A percentile compares a stretch with the other conserved stretches of the same genome.
phyloP scores from a whole-genome alignment of 495 filamentous ascomycete species.

The Geoglossum glabrum region DNA sequence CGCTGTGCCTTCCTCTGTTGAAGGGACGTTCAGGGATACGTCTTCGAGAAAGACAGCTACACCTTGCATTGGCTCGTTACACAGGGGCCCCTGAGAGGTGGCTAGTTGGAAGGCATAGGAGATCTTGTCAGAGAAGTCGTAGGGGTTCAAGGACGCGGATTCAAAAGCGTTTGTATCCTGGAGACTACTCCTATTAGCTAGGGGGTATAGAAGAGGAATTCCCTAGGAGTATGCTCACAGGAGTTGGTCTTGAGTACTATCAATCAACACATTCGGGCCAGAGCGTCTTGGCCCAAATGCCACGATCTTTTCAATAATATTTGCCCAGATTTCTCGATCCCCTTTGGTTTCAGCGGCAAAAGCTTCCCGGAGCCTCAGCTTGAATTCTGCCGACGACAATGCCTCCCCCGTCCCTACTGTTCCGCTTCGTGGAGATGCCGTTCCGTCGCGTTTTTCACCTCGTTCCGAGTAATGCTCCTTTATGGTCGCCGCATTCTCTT shows the following conservation, averaged over 20 bases:
- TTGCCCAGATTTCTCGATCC: constrained; percentile 55
- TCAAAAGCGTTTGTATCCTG: background rate
- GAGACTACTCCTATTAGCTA: background rate
- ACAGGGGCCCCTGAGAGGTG: constrained; percentile 76
- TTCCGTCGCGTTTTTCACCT: constrained; percentile 22
- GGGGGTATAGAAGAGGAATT: background rate
- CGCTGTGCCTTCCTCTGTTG: constrained; percentile 31
- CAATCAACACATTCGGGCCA: constrained; percentile 80
- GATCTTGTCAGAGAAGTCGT: constrained; percentile 75
- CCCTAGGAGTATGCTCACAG: background rate
- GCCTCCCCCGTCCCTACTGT: constrained; percentile 25
- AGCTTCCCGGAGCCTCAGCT: constrained; percentile 40
- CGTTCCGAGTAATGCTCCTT: constrained; percentile 58
- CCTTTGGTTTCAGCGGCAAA: constrained; percentile 43
- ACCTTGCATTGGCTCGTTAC: constrained; percentile 84
- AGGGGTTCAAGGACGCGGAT: constrained; percentile 26
- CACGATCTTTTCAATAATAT: constrained; percentile 57
- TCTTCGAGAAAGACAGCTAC: constrained; percentile 82
- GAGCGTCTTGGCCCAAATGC: constrained; percentile 74
- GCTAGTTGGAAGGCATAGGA: constrained; percentile 83
- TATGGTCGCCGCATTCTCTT: constrained; percentile 57
- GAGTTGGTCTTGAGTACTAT: constrained; percentile 22
- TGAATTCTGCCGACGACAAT: constrained; percentile 56
- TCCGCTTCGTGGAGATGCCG: constrained; percentile 25
- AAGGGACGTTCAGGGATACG: constrained; percentile 32